phyloP scores from a whole-genome alignment of 495 filamentous ascomycete species.

The Halenospora varia region DNA sequence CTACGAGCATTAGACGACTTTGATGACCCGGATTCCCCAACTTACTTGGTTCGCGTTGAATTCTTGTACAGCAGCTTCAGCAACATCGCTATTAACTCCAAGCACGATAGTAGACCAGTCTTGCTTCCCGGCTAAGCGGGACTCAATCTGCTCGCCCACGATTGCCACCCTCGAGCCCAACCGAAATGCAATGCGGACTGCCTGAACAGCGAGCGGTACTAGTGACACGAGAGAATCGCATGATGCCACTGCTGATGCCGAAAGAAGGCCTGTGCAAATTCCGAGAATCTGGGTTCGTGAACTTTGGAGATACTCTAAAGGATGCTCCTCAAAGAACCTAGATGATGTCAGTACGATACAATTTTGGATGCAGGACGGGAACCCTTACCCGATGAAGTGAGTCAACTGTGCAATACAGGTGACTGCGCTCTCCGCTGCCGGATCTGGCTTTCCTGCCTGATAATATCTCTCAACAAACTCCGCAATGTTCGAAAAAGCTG shows the following conservation, averaged over 20 bases:
- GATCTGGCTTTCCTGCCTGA: conserved; percentile 50
- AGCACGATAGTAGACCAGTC: conserved; percentile 55
- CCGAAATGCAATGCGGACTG: conserved; percentile 69
- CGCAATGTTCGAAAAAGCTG: conserved; percentile 63
- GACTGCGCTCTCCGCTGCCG: conserved; percentile 62
- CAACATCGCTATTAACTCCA: conserved; percentile 39
- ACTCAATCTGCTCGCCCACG: conserved; percentile 45
- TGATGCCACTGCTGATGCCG: conserved; percentile 66
- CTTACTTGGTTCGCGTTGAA: conserved; percentile 50
- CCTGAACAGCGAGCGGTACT: conserved; percentile 62
- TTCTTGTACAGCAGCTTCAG: conserved; percentile 35
- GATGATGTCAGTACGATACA: conserved; percentile 34
- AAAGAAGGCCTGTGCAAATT: conserved; percentile 70
- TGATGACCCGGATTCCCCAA: neutral
- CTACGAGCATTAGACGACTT: conserved; percentile 1
- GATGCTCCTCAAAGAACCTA: conserved; percentile 42
- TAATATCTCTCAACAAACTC: conserved; percentile 70
- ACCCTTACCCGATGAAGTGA: conserved; percentile 71
- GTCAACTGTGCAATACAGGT: conserved; percentile 68
- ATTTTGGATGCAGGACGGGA: neutral
- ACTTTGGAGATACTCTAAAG: conserved; percentile 15
- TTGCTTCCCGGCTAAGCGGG: conserved; percentile 42
- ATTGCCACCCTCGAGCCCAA: conserved; percentile 57
- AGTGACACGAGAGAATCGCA: conserved; percentile 65
- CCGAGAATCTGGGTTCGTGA: conserved; percentile 50